A percentile compares a stretch with the other conserved stretches of the same genome.
Conservation (phyloP, 352 stramenopile genomes). For the Paralagenidium karlingii region DNA sequence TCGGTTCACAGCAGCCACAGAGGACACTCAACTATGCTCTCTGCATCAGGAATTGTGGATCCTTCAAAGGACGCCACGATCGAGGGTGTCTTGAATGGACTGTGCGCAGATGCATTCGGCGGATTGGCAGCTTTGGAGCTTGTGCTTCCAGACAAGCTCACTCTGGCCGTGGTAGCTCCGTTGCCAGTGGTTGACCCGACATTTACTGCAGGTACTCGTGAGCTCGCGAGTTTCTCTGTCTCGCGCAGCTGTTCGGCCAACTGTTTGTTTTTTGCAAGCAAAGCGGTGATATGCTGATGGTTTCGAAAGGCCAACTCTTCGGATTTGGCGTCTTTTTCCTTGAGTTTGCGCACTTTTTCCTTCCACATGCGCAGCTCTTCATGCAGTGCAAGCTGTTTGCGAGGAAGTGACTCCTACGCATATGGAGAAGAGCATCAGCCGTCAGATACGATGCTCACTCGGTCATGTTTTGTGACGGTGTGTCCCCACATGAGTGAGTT, state of each 20-base stretch:
- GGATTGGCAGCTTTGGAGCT: too few relatives aligned
- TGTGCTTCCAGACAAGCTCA: too few relatives aligned
- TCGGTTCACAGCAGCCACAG: too few relatives aligned
- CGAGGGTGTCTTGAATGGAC: neutral
- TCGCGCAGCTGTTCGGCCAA: slow-evolving; percentile 28
- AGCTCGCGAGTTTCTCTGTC: slow-evolving; percentile 23
- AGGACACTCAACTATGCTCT: slow-evolving; percentile 2
- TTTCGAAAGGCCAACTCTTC: slow-evolving; percentile 32
- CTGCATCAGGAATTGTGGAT: neutral
- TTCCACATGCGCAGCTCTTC: slow-evolving; percentile 57
- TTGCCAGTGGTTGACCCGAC: too few relatives aligned
- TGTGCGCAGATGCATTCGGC: slow-evolving; percentile 2
- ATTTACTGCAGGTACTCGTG: neutral
- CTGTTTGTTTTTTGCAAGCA: slow-evolving; percentile 38
- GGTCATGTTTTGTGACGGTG: too few relatives aligned
- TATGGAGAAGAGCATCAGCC: too few relatives aligned
- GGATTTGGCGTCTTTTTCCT: slow-evolving; percentile 25
- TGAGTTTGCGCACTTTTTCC: slow-evolving; percentile 39
- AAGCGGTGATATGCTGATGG: slow-evolving; percentile 45
- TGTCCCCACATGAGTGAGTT: slow-evolving; percentile 42
- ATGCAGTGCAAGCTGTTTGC: slow-evolving; percentile 25
- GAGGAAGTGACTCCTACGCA: slow-evolving; percentile 31
- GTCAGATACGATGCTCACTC: too few relatives aligned
- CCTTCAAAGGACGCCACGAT: neutral
- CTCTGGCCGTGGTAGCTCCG: too few relatives aligned